Evolutionary conservation across 2,329 filamentous ascomycete genomes (phyloP).

Genomic region (Sporothrix sp.): DNA sequence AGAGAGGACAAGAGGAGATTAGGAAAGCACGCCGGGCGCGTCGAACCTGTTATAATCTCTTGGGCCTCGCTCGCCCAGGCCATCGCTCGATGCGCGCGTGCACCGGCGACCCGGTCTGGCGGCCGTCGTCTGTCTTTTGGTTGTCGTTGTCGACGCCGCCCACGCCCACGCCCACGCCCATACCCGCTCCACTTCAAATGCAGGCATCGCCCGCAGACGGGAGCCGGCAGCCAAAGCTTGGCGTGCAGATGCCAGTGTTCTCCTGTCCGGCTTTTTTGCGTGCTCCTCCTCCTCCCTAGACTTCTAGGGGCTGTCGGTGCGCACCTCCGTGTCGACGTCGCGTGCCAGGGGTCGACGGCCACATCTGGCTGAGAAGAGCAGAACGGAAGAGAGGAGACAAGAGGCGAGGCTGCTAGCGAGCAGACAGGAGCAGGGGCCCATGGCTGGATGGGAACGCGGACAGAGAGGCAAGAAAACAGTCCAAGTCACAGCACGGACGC

Average conservation of each 20-base stretch:
- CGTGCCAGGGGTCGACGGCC: constrained; percentile 10
- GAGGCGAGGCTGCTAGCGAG: background rate
- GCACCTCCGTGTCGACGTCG: constrained; percentile 4
- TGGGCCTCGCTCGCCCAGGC: background rate
- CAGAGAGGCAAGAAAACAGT: background rate
- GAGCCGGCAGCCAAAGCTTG: constrained; percentile 10
- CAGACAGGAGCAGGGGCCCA: background rate
- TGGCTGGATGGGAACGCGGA: background rate
- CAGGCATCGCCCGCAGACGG: constrained; percentile 7
- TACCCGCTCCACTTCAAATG: background rate
- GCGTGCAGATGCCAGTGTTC: constrained; percentile 3
- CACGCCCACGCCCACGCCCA: background rate
- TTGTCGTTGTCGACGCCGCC: background rate
- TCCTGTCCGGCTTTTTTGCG: background rate
- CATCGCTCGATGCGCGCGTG: constrained; percentile 4
- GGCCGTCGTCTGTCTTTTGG: background rate
- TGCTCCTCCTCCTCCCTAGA: background rate
- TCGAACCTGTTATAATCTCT: constrained; percentile 7
- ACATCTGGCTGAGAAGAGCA: background rate
- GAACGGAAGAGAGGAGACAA: background rate
- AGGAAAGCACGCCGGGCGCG: background rate
- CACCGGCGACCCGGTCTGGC: background rate
- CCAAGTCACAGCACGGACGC: constrained; percentile 5
- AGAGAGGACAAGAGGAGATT: background rate
- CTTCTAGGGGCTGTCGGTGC: constrained; percentile 2